Conservation (phyloP, 2,329 filamentous ascomycete species). For the Cadophora sp. region DNA sequence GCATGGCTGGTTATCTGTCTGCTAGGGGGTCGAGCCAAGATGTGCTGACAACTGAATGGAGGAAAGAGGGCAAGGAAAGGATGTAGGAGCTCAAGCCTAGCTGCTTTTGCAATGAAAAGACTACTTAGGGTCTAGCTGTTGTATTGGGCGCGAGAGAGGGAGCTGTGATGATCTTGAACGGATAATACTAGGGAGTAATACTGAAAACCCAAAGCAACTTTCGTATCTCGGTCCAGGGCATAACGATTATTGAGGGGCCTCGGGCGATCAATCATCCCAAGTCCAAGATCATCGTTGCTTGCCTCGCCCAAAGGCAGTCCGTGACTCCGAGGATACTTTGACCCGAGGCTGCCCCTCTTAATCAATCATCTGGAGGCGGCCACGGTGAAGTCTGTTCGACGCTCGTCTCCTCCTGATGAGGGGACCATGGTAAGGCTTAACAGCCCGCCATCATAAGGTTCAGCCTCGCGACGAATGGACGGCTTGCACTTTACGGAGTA, state of each 20-base stretch:
- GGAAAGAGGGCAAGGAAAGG: neutral
- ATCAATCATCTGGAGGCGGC: neutral
- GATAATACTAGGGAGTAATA: no score
- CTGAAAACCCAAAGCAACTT: no score
- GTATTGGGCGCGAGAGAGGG: no score
- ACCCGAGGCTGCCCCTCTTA: neutral
- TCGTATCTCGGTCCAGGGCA: neutral
- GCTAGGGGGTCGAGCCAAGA: neutral
- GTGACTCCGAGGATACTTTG: neutral
- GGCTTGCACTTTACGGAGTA: neutral
- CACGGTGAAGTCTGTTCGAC: neutral
- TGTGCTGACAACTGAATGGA: neutral
- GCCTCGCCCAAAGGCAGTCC: neutral
- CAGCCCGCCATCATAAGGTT: neutral
- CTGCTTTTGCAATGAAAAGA: neutral
- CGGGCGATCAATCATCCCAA: constrained; percentile 15
- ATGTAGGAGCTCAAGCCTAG: neutral
- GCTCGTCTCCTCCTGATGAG: neutral
- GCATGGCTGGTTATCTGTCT: neutral
- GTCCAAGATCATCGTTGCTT: neutral
- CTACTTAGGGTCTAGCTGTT: neutral
- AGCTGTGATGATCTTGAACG: no score
- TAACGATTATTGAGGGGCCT: neutral
- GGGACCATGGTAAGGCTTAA: neutral
- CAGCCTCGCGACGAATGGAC: constrained; percentile 10